Conservation (phyloP, 2,329 filamentous ascomycete species). For the Colletotrichum melonis region DNA sequence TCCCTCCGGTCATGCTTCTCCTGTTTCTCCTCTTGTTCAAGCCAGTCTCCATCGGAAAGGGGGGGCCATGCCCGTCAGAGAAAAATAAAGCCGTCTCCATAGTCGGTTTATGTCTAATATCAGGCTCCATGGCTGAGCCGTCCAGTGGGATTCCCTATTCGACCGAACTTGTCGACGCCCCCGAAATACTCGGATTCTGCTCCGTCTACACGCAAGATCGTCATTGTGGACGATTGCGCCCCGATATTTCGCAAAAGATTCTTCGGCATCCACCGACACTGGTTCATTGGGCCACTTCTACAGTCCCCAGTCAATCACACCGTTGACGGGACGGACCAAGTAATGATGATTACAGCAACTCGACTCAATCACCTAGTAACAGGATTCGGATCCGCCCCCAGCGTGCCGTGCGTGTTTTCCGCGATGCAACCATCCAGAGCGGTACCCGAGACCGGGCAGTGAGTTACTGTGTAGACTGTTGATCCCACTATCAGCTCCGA, state of each 20-base stretch:
- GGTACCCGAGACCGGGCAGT: background rate
- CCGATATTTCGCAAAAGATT: background rate
- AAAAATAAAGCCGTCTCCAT: constrained; percentile 1
- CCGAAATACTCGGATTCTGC: background rate
- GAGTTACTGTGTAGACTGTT: background rate
- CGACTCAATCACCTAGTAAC: background rate
- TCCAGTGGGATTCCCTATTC: background rate
- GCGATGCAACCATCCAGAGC: background rate
- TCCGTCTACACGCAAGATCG: background rate
- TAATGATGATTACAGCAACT: background rate
- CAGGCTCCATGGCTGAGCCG: constrained; percentile 7
- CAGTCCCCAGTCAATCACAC: background rate
- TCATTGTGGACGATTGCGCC: background rate
- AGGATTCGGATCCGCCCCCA: no score
- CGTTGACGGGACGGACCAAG: background rate
- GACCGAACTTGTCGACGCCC: background rate
- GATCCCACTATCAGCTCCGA: constrained; percentile 1
- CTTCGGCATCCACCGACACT: background rate
- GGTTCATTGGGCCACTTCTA: background rate
- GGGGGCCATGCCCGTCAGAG: background rate
- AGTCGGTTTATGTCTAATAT: background rate
- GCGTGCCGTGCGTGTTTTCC: background rate
- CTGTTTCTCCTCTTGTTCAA: no score
- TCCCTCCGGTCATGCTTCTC: background rate
- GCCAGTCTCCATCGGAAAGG: background rate